Evolutionary conservation across 106 monocot species (phyloP), one percentile per base, ranked within the genome.

Genomic region (Phalaenopsis aphrodite): DNA sequence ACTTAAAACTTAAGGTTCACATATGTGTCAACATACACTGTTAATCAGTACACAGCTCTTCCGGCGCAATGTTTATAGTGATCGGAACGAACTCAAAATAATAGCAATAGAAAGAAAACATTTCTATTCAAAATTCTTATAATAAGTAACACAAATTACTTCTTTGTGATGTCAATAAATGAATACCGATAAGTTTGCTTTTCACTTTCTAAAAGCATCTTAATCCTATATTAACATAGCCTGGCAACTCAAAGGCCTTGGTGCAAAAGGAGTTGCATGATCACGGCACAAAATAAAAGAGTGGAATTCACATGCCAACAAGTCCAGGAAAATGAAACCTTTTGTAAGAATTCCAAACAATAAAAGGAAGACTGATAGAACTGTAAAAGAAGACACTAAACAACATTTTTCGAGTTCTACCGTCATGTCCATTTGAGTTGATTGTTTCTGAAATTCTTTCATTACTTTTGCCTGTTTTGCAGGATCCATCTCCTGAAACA

Each of bases 371-470:
- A 39, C 36, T 39, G 12, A 69, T 10, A 61, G 4, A 38, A 39
- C 12, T 69, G 30, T 69, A 38, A 69, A 38, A 69, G 69, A 69
- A 69, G 2, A 69, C 38, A 69, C 12, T 69, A 12, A 69, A 69
- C 7, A 48, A 48, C 30, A 5, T 21, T 47, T 48, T 23, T 30
- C 21, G 66, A 41, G 18, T 81, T 74, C 83, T 95, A 99, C 99
- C 73, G 93, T 99, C 95, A 95, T 99, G 79, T 95, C 95, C 91
- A 99, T 91, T 74, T 99, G 99, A 5, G 88, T 77, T 83, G 95
- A 99, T 82, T 99, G 99, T 85, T 95, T 95, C 76, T 99, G 95
- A 78, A 99, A 99, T 67, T 99, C 99, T 84, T 73, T 91, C 89
- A 99, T 84, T 15, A 99, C 75, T 82, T 99, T 99, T 42, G 72